A percentile compares a stretch with the other conserved stretches of the same genome.
phyloP scores from a whole-genome alignment of 176 grass and related monocot species.

The Olyra latifolia region DNA sequence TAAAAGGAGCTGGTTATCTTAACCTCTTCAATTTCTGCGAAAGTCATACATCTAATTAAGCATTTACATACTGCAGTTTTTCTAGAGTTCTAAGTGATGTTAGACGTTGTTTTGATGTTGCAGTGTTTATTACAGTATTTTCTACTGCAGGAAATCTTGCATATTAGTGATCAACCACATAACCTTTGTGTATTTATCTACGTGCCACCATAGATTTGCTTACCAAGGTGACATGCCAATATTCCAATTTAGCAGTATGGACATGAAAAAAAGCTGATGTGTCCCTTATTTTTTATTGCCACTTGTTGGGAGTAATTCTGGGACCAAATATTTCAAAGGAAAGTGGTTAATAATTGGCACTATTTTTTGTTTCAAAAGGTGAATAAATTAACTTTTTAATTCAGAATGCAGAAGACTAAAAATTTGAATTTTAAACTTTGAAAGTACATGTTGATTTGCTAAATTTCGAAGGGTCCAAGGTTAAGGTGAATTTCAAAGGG shows the following conservation, averaged over 20 bases:
- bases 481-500: not conserved
- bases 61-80: not conserved
- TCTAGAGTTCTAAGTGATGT: not conserved
- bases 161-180: not conserved
- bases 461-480: not conserved
- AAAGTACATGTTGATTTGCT: not conserved
- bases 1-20: not conserved
- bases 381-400: not conserved
- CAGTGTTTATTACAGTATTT: not conserved
- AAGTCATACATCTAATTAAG: not conserved
- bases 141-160: not conserved
- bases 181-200: not conserved
- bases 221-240: not conserved
- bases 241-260: not conserved
- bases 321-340: not conserved
- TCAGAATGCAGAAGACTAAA: not conserved
- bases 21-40: not conserved
- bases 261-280: not conserved
- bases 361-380: not conserved
- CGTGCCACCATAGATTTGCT: not conserved
- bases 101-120: not conserved
- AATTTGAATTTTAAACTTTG: not conserved
- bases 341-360: not conserved
- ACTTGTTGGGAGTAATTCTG: not conserved
- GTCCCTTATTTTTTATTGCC: not conserved